Conservation (phyloP, 2,329 filamentous ascomycete genomes). For the Westerdykella sp. region DNA sequence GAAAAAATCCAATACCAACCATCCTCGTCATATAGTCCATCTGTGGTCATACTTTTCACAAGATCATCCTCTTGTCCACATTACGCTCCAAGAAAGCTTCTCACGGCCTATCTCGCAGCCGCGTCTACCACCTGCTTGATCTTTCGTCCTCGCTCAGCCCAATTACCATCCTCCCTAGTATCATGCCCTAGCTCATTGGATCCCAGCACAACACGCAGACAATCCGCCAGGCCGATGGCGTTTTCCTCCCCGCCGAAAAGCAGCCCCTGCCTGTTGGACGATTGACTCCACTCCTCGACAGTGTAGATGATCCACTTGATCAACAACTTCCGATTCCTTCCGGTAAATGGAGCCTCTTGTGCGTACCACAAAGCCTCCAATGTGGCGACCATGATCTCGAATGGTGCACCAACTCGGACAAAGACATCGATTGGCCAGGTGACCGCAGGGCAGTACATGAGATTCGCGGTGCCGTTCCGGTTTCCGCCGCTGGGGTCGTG, state of each 20-base stretch:
- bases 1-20: too few relatives aligned
- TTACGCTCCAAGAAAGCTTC: background rate
- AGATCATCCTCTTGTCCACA: slow-evolving; percentile 1
- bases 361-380: slow-evolving; percentile 63
- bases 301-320: slow-evolving; percentile 58
- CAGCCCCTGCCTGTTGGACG: slow-evolving; percentile 49
- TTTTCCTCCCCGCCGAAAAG: slow-evolving; percentile 57
- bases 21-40: too few relatives aligned
- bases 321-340: slow-evolving; percentile 50
- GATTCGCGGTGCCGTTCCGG: slow-evolving; percentile 3
- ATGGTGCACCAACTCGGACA: slow-evolving; percentile 55
- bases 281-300: slow-evolving; percentile 55
- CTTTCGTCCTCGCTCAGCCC: slow-evolving; percentile 25
- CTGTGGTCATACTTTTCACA: background rate
- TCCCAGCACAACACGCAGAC: slow-evolving; percentile 39
- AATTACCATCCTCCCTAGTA: slow-evolving; percentile 29
- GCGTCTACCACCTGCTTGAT: slow-evolving; percentile 24
- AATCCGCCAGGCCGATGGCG: slow-evolving; percentile 40
- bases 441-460: slow-evolving; percentile 22
- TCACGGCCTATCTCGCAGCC: slow-evolving; percentile 16
- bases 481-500: slow-evolving; percentile 28
- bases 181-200: slow-evolving; percentile 37
- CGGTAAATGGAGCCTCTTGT: slow-evolving; percentile 59
- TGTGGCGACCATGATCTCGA: slow-evolving; percentile 56
- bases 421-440: slow-evolving; percentile 62